Evolutionary conservation across 1,284 basidiomycete genomes (phyloP), one percentile per base, ranked within the genome.

Genomic region (Fomitopsis betulina): DNA sequence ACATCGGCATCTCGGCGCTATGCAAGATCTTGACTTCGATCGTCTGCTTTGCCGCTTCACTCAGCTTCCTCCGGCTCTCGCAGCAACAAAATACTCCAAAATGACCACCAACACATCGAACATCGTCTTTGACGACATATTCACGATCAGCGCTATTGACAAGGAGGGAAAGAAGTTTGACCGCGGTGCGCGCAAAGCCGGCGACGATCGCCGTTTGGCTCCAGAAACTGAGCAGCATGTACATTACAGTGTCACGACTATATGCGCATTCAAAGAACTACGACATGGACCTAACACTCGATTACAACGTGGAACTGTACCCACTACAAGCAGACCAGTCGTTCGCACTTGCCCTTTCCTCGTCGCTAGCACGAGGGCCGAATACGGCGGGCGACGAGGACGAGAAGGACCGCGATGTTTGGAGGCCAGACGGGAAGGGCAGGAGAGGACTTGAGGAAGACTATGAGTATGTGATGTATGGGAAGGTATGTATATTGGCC

Each of bases 391-490:
- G 73, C 3, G 77, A 79, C 4, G 83, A 82, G 32, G 85, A 86
- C 50, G 85, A 87, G 68, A 88, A 92, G 72, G 86, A 92, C 62
- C 76, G 82, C 56, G 82, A 91, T 68, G 83, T 92, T 53, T 95
- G 95, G 93, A 77, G 95, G 72, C 91, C 94, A 70, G 90, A 94
- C 75, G 85, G 92, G 55, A 93, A 92, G 73, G 90, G 93, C 4
- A 81, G 85, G 64, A 80, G 89, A 69, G 96, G 96, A 0, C 73
- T 99, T 33, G 96, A 98, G 62, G 93, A 95, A 61, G 96, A 98
- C 66, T 99, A 94, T 68, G 96, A 98, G 71, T 99, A 99, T 78
- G 96, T 99, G 63, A 98, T 98, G 96, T 95, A 94, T 72, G 96
- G 96, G 47, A 98, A 97, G 86, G 93, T 95, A 65, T 65, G 86